Conservation (phyloP, 768 basidiomycete species). For the Panellus pusillus region DNA sequence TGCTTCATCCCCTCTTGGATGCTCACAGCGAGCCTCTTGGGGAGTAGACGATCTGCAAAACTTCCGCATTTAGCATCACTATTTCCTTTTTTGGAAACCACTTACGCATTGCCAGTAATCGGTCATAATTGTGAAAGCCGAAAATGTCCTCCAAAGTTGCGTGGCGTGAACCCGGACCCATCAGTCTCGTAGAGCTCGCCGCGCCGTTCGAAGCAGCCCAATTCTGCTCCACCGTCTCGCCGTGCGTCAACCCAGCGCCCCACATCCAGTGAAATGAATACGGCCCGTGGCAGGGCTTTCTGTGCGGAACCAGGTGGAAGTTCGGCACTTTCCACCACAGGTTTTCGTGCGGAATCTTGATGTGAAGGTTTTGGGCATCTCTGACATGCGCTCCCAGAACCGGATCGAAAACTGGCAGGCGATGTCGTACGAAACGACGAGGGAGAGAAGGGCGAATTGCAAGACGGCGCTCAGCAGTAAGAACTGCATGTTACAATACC, state of each 20-base stretch:
- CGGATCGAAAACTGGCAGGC: slow-evolving; percentile 3
- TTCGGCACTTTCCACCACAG: slow-evolving; percentile 16
- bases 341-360: neutral
- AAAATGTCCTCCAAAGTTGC: neutral
- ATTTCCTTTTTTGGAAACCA: too few relatives aligned
- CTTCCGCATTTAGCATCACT: neutral
- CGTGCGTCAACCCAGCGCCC: neutral
- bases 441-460: neutral
- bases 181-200: neutral
- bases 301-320: slow-evolving; percentile 4
- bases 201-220: slow-evolving; percentile 1
- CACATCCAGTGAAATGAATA: neutral
- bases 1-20: slow-evolving; percentile 2
- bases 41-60: neutral
- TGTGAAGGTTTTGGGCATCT: neutral
- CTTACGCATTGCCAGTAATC: too few relatives aligned
- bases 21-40: neutral
- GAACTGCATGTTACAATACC: slow-evolving; percentile 23
- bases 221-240: slow-evolving; percentile 1
- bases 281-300: neutral
- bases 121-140: neutral
- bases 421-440: slow-evolving; percentile 13
- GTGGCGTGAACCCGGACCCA: neutral
- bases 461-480: slow-evolving; percentile 2
- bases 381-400: neutral